Evolutionary conservation across 805 yeast genomes (phyloP).

Genomic region (Ogataea degrootiae): DNA sequence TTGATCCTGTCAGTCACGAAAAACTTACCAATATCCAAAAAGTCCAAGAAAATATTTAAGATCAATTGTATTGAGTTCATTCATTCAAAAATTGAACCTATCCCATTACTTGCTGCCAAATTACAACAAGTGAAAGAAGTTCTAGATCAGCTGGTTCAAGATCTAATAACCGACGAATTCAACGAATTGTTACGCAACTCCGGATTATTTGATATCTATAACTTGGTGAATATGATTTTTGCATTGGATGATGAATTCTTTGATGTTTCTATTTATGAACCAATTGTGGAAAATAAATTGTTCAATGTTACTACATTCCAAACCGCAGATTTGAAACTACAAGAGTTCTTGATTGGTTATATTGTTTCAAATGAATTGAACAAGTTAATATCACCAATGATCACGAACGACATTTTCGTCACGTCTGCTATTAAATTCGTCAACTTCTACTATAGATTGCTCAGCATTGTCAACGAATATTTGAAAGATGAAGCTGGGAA

Average conservation of each 20-base stretch:
- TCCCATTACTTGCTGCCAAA: slow-evolving; percentile 36
- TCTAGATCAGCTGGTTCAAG: slow-evolving; percentile 32
- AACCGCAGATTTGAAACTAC: slow-evolving; percentile 41
- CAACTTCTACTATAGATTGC: slow-evolving; percentile 39
- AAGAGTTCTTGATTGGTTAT: slow-evolving; percentile 54
- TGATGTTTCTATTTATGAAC: slow-evolving; percentile 59
- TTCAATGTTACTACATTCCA: slow-evolving; percentile 42
- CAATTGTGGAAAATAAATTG: slow-evolving; percentile 57
- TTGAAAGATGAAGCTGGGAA: slow-evolving; percentile 27
- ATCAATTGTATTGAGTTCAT: slow-evolving; percentile 60
- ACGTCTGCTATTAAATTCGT: slow-evolving; percentile 47
- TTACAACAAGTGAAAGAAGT: slow-evolving; percentile 31
- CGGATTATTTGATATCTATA: slow-evolving; percentile 53
- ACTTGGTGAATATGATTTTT: slow-evolving; percentile 67
- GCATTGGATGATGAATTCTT: slow-evolving; percentile 55
- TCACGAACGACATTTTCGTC: slow-evolving; percentile 51
- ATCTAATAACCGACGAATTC: slow-evolving; percentile 43
- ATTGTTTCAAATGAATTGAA: slow-evolving; percentile 52
- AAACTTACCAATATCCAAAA: slow-evolving; percentile 25
- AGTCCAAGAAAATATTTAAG: slow-evolving; percentile 37
- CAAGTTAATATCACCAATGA: slow-evolving; percentile 58
- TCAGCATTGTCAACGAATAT: slow-evolving; percentile 33
- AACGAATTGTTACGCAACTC: slow-evolving; percentile 45
- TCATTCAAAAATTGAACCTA: slow-evolving; percentile 46
- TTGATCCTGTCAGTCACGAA: slow-evolving; percentile 26